Evolutionary conservation across 2,329 filamentous ascomycete genomes (phyloP), one percentile per base, ranked within the genome.

Genomic region (Microcyclospora pomicola): DNA sequence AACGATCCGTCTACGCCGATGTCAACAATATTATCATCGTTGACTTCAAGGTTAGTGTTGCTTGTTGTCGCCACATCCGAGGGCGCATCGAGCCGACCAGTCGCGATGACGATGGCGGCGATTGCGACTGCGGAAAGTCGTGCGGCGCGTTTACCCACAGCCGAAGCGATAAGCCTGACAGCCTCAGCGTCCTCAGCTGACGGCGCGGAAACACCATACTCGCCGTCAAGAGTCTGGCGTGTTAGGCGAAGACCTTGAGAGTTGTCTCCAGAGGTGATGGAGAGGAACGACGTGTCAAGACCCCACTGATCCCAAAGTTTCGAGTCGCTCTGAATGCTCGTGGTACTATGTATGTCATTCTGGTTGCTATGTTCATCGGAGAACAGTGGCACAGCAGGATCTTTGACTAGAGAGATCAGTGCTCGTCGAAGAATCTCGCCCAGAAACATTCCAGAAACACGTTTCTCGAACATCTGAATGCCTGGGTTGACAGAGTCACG

Each of bases 381-480:
- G 72, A 95, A 92, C 28, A 95, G 71, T 2, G 77, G 69, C 6
- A 80, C 64, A 1, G 69, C 59, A 19, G 77, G 68, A 49, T 83
- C 72, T 50, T 80, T 72, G 53, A 87, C 66, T 58, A 95, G 72
- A 41, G 76, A 69, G 36, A 91, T 59, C 15, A 95, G 65, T 12
- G 79, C 77, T 33, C 84, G 71, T 38, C 91, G 81, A 39, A 95
- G 71, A 45, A 96, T 87, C 61, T 98, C 91, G 38, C 91, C 91
- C 35, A 98, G 63, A 66, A 96, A 98, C 88, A 98, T 96, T 59
- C 91, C 91, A 0, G 86, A 94, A 12, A 98, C 81, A 34, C 88
- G 82, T 72, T 98, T 98, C 67, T 98, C 91, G 56, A 96, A 98
- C 83, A 96, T 94, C 58, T 98, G 91, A 44, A 93, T 77, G 16